phyloP scores from a whole-genome alignment of 2,329 filamentous ascomycete species.

The Sarocladiaceae sp. region DNA sequence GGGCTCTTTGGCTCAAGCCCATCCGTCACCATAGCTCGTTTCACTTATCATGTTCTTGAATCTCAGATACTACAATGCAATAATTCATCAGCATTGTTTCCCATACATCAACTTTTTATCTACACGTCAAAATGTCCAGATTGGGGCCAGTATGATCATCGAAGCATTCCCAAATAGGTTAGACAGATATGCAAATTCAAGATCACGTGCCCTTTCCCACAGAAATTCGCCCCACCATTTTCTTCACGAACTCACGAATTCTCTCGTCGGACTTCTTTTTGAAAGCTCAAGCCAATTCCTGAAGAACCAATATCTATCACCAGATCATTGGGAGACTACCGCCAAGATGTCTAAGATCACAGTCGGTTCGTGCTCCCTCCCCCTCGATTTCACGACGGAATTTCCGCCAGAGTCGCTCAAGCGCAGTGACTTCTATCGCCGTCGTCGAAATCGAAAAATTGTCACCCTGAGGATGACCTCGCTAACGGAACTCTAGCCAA shows the following conservation, averaged over 20 bases:
- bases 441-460: neutral
- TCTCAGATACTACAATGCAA: too few relatives aligned
- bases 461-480: constrained; percentile 30
- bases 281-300: constrained; percentile 24
- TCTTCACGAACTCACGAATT: constrained; percentile 16
- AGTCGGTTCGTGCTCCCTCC: constrained; percentile 50
- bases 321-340: constrained; percentile 74
- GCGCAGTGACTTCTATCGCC: too few relatives aligned
- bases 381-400: neutral
- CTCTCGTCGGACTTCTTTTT: constrained; percentile 12
- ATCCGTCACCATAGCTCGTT: too few relatives aligned
- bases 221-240: constrained; percentile 21
- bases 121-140: neutral
- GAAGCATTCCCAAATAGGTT: too few relatives aligned
- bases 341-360: constrained; percentile 85
- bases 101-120: too few relatives aligned
- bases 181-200: too few relatives aligned
- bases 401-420: neutral
- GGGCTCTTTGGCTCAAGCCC: too few relatives aligned
- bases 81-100: too few relatives aligned
- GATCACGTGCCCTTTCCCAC: constrained; percentile 25
- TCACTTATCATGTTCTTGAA: too few relatives aligned
- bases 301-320: constrained; percentile 63
- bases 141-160: neutral
- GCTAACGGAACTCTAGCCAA: constrained; percentile 66